Evolutionary conservation across 306 rosid genomes (phyloP).

Genomic region (Cicer pinnatifidum): DNA sequence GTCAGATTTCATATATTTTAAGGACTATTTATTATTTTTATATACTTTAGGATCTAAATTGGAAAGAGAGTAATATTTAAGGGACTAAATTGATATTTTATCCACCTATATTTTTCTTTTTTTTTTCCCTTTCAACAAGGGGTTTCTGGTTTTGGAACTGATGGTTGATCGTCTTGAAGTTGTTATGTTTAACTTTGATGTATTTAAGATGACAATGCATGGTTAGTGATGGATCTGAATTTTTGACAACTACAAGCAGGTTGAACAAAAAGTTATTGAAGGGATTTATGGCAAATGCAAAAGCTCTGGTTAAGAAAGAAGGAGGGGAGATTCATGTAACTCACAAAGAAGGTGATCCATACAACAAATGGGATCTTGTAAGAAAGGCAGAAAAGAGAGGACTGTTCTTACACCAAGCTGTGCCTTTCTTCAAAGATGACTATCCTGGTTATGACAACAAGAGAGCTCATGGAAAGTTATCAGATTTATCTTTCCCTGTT

Average conservation of each 20-base stretch:
- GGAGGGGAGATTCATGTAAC: constrained; percentile 75
- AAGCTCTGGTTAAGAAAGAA: constrained; percentile 56
- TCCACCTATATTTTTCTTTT: too few relatives aligned
- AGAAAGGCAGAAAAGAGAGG: constrained; percentile 68
- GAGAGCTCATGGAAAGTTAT: constrained; percentile 66
- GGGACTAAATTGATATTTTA: too few relatives aligned
- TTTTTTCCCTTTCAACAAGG: neutral
- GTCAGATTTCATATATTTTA: too few relatives aligned
- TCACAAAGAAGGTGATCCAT: constrained; percentile 80
- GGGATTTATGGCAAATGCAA: constrained; percentile 68
- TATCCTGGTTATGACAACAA: constrained; percentile 80
- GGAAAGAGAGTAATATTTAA: too few relatives aligned
- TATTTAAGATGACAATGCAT: constrained; percentile 15
- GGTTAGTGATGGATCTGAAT: constrained; percentile 29
- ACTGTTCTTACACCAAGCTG: constrained; percentile 48
- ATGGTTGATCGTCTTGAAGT: neutral
- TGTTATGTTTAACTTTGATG: constrained; percentile 16
- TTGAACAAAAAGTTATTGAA: constrained; percentile 76
- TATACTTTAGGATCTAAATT: too few relatives aligned
- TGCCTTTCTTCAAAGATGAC: constrained; percentile 57
- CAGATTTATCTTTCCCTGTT: constrained; percentile 58
- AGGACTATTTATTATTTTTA: too few relatives aligned
- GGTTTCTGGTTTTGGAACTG: constrained; percentile 1
- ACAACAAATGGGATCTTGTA: constrained; percentile 70
- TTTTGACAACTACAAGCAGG: constrained; percentile 48